These are phyloP conservation scores for Perkinsus olseni DNA, from an alignment of 169 alveolate genomes.

Conservation along the genomic window DNA sequence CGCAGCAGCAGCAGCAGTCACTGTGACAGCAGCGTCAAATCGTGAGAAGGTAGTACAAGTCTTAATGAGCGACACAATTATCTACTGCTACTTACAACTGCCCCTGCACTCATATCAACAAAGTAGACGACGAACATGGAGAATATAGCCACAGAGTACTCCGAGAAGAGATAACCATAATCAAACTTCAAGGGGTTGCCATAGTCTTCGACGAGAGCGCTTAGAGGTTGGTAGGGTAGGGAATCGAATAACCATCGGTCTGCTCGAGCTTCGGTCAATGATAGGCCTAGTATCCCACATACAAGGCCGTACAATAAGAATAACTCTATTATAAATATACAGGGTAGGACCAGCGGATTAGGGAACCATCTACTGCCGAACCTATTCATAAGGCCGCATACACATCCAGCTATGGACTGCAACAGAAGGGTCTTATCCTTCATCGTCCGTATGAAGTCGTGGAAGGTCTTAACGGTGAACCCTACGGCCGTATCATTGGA, in stretches of 20 bases:
- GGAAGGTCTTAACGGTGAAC: background rate
- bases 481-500: background rate
- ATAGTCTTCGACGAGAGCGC: background rate
- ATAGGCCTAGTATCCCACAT: background rate
- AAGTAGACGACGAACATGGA: background rate
- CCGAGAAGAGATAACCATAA: background rate
- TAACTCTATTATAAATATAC: background rate
- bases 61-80: background rate
- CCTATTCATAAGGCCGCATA: background rate
- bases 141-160: background rate
- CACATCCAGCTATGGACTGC: background rate
- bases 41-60: too few species aligned
- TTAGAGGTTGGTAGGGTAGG: background rate
- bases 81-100: background rate
- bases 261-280: background rate
- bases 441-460: background rate
- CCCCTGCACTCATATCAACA: conserved; percentile 1
- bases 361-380: background rate
- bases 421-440: background rate
- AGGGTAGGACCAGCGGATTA: background rate
- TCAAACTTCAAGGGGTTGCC: background rate
- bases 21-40: too few species aligned
- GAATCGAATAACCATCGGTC: background rate
- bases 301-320: background rate
- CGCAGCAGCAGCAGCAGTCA: too few species aligned